Evolutionary conservation across 257 asterid species (phyloP).

Genomic region (Nicotiana benthamiana): DNA sequence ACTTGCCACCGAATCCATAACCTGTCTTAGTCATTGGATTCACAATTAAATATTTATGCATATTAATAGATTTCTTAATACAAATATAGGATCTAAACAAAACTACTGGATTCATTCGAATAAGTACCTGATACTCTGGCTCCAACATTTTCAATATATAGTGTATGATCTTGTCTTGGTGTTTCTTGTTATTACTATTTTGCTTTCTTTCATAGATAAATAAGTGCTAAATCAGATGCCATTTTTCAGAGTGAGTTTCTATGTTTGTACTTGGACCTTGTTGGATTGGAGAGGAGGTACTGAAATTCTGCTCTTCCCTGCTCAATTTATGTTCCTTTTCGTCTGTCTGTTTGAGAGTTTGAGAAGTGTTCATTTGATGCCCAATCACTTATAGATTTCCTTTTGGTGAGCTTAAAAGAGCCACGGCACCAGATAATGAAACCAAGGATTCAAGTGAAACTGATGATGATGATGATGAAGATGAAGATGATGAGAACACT

Average conservation of each 20-base stretch:
- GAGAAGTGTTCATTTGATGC: background rate
- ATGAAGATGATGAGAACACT: background rate
- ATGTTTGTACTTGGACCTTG: background rate
- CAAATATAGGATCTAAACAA: too few relatives aligned
- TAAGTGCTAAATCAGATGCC: background rate
- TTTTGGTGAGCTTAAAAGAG: constrained; percentile 4
- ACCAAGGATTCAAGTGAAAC: constrained; percentile 14
- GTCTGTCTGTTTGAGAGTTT: background rate
- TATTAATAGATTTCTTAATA: too few relatives aligned
- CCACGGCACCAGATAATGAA: background rate
- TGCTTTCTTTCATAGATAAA: background rate
- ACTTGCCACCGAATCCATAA: too few relatives aligned
- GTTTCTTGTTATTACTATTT: background rate
- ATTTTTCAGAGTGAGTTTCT: constrained; percentile 11
- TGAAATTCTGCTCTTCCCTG: background rate
- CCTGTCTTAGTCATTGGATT: too few relatives aligned
- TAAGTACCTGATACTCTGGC: too few relatives aligned
- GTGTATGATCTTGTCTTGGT: background rate
- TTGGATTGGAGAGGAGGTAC: constrained; percentile 12
- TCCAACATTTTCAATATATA: too few relatives aligned
- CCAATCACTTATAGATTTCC: constrained; percentile 13
- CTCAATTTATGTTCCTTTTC: background rate
- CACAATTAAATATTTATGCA: too few relatives aligned
- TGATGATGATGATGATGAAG: constrained; percentile 7
- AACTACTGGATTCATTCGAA: too few relatives aligned